phyloP scores from a whole-genome alignment of 192 early-diverging fungal genomes.

The Pilaira anomala region DNA sequence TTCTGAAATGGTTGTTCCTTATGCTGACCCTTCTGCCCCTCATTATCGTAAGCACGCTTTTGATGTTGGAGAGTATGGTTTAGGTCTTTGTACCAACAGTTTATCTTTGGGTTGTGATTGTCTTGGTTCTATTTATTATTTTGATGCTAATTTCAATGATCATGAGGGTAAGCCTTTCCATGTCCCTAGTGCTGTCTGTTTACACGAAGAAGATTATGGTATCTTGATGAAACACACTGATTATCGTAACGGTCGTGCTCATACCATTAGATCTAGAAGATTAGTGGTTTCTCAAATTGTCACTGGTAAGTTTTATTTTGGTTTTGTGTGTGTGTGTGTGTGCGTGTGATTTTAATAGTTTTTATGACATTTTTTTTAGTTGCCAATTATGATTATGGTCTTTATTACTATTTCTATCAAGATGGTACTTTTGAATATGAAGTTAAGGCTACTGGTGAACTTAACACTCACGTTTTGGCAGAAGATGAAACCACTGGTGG shows the following conservation, averaged over 20 bases:
- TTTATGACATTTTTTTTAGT: constrained; percentile 29
- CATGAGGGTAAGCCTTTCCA: constrained; percentile 32
- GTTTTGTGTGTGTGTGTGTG: not conserved
- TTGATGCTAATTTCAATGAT: constrained; percentile 40
- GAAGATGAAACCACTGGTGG: constrained; percentile 36
- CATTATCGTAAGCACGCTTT: constrained; percentile 39
- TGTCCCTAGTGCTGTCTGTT: constrained; percentile 40
- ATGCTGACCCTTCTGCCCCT: constrained; percentile 34
- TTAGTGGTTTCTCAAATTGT: constrained; percentile 41
- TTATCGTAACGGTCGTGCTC: constrained; percentile 35
- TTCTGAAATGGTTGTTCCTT: constrained; percentile 44
- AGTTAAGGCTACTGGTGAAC: constrained; percentile 42
- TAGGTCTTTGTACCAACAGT: constrained; percentile 41
- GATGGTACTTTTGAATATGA: constrained; percentile 43
- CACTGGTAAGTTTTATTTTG: constrained; percentile 28
- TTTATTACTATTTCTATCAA: constrained; percentile 43
- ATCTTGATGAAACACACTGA: constrained; percentile 42
- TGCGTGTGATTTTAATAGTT: not conserved
- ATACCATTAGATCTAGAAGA: constrained; percentile 36
- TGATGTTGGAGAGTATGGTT: constrained; percentile 44
- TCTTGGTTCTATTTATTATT: constrained; percentile 42
- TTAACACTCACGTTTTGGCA: constrained; percentile 40
- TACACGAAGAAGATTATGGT: constrained; percentile 42
- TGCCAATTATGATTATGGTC: constrained; percentile 42
- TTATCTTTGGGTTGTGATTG: constrained; percentile 40